These are phyloP conservation scores for Macrotyloma uniflorum DNA, from an alignment of 306 rosid genomes.

Conservation along the genomic window DNA sequence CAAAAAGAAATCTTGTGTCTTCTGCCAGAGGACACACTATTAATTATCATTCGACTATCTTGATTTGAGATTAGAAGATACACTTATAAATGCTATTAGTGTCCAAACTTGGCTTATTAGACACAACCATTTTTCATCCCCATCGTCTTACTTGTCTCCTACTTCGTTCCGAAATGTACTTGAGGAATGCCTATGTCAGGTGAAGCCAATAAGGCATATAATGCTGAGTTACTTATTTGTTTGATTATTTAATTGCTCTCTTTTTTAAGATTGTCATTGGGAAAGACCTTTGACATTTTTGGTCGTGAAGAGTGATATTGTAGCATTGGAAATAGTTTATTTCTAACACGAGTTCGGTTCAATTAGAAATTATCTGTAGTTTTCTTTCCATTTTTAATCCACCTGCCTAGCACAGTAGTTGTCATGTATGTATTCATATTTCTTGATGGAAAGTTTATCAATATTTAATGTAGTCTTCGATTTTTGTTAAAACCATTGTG, in stretches of 20 bases:
- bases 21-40: background rate
- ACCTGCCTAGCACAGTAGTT: background rate
- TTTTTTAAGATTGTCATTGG: slow-evolving; percentile 2
- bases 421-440: slow-evolving; percentile 8
- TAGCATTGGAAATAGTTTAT: background rate
- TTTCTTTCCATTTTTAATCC: background rate
- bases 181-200: slow-evolving; percentile 1
- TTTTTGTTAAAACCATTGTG: slow-evolving; percentile 10
- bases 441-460: background rate
- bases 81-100: background rate
- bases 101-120: slow-evolving; percentile 7
- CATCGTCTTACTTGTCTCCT: background rate
- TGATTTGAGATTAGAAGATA: slow-evolving; percentile 5
- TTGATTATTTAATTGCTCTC: slow-evolving; percentile 9
- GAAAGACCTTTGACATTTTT: background rate
- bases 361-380: background rate
- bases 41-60: background rate
- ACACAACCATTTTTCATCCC: background rate
- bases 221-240: background rate
- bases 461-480: background rate
- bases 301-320: background rate
- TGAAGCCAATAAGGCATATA: background rate
- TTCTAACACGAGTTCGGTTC: background rate
- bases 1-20: background rate
- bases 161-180: background rate